Evolutionary conservation across 208 protist species (phyloP), one percentile per base, ranked within the genome.

Genomic region (Giardia muris): DNA sequence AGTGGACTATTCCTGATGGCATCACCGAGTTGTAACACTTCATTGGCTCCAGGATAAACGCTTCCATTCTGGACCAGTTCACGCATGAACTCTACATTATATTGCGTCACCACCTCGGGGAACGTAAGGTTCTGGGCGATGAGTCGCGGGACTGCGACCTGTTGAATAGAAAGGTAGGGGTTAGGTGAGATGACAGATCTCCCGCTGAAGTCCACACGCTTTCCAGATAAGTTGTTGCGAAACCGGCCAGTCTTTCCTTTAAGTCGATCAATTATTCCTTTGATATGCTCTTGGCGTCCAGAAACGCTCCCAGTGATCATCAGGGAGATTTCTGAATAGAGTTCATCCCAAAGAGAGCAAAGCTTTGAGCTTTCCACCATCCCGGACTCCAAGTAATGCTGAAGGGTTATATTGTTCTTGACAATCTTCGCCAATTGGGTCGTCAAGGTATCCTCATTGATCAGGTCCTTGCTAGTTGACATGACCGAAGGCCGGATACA

Each of bases 131-230:
- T 96, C 46, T 96, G 96, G 0, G 98, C 98, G 45, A 99, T 96
- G n/a, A 95, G 95, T 47, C 97, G 93, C 4, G 98, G 98, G 10
- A 99, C 96, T 4, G 95, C 98, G 2, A 99, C 96, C 94, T 99
- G 96, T 94, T 98, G 95, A 67, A 99, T 97, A 46, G 95, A 94
- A 30, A 99, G 92, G 94, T 99, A 99, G 0, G 98, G 98, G 94
- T 99, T 98, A 0, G 98, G 98, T 0, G 97, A 98, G 94, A 99
- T 99, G 92, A 99, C 98, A 10, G 98, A 99, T 67, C 99, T 96
- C 0, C 97, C 97, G 43, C 97, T 98, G 93, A 99, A 99, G 94
- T 99, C 97, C 0, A 99, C 99, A 87, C 99, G 97, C 94, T 99
- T 99, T 90, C 98, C 98, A 67, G 95, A 98, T 2, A 99, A 95